phyloP scores from a whole-genome alignment of 2,329 filamentous ascomycete species.

The Phialocephala sp. region DNA sequence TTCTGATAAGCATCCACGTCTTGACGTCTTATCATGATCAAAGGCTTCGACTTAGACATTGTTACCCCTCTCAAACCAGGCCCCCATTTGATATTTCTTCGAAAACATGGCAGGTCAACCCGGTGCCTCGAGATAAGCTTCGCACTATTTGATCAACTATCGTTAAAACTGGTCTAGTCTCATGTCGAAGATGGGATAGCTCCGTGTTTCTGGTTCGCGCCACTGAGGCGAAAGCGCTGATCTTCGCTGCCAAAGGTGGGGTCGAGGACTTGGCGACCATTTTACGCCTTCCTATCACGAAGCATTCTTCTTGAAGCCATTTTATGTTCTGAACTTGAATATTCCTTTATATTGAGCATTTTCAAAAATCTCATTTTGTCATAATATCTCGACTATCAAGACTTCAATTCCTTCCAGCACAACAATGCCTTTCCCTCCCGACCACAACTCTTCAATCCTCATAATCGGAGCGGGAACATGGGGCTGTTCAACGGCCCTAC shows the following conservation, averaged over 20 bases:
- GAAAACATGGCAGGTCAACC: background rate
- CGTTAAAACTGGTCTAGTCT: background rate
- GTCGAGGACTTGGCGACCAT: background rate
- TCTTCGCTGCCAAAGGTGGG: constrained; percentile 1
- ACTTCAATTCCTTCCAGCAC: background rate
- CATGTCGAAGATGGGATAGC: background rate
- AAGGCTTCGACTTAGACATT: background rate
- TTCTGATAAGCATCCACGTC: background rate
- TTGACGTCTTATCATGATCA: background rate
- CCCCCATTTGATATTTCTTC: background rate
- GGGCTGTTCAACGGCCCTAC: constrained; percentile 51
- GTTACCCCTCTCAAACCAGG: background rate
- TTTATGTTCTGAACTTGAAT: background rate
- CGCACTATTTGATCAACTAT: background rate
- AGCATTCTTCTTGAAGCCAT: background rate
- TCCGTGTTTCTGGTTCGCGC: background rate
- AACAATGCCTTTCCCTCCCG: background rate
- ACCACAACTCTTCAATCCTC: constrained; percentile 39
- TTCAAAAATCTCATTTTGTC: background rate
- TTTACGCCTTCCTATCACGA: background rate
- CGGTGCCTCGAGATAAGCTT: constrained; percentile 1
- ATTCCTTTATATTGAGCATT: background rate
- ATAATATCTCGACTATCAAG: background rate
- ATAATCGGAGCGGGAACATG: constrained; percentile 51
- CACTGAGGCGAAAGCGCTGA: background rate